Conservation (phyloP, 805 yeast species). For the Brettanomyces anomalus region DNA sequence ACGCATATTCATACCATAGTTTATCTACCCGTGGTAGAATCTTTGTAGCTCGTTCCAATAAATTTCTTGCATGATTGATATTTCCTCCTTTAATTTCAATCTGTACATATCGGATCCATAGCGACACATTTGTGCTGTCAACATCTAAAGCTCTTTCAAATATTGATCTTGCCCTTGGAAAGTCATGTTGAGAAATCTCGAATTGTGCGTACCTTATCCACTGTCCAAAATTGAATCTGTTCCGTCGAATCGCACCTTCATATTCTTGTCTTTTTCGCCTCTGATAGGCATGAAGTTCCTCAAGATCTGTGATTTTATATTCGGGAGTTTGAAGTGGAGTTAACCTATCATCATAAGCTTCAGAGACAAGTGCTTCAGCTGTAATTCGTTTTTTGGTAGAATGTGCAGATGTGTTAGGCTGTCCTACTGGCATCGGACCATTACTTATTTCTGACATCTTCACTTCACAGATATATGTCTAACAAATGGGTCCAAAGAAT, state of each 20-base stretch:
- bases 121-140: constrained; percentile 63
- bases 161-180: constrained; percentile 71
- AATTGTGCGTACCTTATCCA: constrained; percentile 90
- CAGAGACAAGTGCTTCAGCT: constrained; percentile 54
- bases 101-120: constrained; percentile 82
- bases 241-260: constrained; percentile 81
- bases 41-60: constrained; percentile 69
- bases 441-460: too few relatives aligned
- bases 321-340: constrained; percentile 31
- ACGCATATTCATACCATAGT: constrained; percentile 77
- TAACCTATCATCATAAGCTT: constrained; percentile 45
- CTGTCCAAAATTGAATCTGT: constrained; percentile 72
- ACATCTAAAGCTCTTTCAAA: constrained; percentile 82
- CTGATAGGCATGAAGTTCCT: constrained; percentile 71
- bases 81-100: constrained; percentile 63
- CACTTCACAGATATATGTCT: too few relatives aligned
- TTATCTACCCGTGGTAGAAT: constrained; percentile 73
- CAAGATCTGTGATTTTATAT: constrained; percentile 58
- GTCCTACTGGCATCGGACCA: too few relatives aligned
- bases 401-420: not conserved
- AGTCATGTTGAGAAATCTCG: constrained; percentile 76
- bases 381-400: constrained; percentile 48
- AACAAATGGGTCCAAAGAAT: too few relatives aligned
- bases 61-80: constrained; percentile 81
- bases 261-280: constrained; percentile 70